Conservation (phyloP, 2,329 filamentous ascomycete genomes). For the Dactylellina parvicollis region DNA sequence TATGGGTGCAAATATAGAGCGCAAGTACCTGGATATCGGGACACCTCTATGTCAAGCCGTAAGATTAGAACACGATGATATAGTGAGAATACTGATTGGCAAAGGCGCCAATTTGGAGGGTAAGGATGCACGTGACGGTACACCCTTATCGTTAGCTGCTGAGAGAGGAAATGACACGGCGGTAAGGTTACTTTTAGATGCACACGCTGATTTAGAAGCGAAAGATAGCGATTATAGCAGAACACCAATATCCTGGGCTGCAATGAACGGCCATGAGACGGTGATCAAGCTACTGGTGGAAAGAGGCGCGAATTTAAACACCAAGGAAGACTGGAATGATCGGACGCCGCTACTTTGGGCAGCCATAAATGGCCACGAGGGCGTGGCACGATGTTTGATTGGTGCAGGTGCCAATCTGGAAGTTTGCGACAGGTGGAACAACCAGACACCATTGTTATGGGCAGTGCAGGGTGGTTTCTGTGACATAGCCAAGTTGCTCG, state of each 20-base stretch:
- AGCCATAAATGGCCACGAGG: not conserved
- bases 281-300: not conserved
- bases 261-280: not conserved
- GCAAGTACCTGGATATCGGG: not conserved
- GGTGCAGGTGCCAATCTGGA: not conserved
- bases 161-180: not conserved
- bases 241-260: too few species aligned
- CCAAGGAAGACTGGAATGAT: not conserved
- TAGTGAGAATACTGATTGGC: not conserved
- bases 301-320: slow-evolving; percentile 2
- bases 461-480: slow-evolving; percentile 28
- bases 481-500: not conserved
- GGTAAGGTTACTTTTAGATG: not conserved
- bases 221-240: not conserved
- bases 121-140: not conserved
- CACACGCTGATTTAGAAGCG: not conserved
- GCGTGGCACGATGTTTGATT: not conserved
- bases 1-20: not conserved
- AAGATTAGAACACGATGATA: not conserved
- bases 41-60: slow-evolving; percentile 4
- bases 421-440: not conserved
- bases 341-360: slow-evolving; percentile 1
- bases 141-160: not conserved
- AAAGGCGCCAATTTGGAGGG: not conserved
- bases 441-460: not conserved